Percentiles rank a stretch among this genome's conserved stretches.
Conservation (phyloP, 148 eudicot species). For the Amaranthus cruentus region DNA sequence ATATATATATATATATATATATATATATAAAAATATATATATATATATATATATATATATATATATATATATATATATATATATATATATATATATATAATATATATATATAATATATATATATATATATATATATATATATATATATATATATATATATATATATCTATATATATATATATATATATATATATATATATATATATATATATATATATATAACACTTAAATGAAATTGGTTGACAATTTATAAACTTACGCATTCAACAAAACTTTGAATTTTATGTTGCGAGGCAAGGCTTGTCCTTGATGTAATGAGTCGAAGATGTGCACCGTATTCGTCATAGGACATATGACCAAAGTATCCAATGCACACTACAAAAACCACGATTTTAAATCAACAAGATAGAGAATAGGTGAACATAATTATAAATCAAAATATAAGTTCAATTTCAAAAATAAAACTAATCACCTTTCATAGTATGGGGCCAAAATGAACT, state of each 20-base stretch:
- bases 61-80: not conserved
- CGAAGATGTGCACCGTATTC: no score
- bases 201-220: conserved; percentile 1
- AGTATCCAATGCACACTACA: no score
- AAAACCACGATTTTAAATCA: no score
- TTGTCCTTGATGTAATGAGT: no score
- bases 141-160: not conserved
- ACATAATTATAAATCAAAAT: no score
- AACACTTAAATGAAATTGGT: not conserved
- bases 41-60: not conserved
- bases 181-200: conserved; percentile 3
- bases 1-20: not conserved
- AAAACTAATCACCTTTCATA: no score
- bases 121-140: not conserved
- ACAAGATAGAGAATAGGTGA: no score
- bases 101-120: not conserved
- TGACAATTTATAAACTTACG: no score
- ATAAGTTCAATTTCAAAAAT: no score
- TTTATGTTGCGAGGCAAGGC: no score
- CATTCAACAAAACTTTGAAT: no score
- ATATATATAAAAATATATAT: not conserved
- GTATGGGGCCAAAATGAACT: no score
- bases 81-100: not conserved
- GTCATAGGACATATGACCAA: not conserved
- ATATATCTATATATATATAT: not conserved